phyloP scores from a whole-genome alignment of 2,329 filamentous ascomycete species.

The Fusarium sp. region DNA sequence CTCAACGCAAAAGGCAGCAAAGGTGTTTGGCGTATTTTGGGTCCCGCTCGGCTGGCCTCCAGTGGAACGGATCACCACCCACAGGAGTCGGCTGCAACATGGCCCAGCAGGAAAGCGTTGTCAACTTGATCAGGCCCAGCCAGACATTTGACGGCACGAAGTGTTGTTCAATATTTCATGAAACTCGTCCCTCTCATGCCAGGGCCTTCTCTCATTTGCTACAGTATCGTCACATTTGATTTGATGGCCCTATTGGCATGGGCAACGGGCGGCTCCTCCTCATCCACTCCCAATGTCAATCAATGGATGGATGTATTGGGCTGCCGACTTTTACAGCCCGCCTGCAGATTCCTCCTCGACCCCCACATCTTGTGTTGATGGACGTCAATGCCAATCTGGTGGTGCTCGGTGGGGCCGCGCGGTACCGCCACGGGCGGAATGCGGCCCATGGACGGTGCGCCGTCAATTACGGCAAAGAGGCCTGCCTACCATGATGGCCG shows the following conservation, averaged over 20 bases:
- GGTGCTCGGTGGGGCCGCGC: conserved; percentile 19
- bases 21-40: background rate
- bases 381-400: background rate
- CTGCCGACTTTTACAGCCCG: conserved; percentile 3
- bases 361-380: conserved; percentile 18
- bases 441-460: conserved; percentile 18
- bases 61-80: conserved; percentile 1
- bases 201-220: background rate
- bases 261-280: background rate
- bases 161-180: background rate
- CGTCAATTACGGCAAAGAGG: conserved; percentile 22
- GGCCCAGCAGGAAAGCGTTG: background rate
- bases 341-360: conserved; percentile 3
- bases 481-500: conserved; percentile 11
- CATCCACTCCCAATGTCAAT: background rate
- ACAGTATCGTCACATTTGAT: background rate
- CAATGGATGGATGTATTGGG: background rate
- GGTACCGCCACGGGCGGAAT: conserved; percentile 32
- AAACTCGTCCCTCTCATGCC: background rate
- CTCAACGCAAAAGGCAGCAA: background rate
- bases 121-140: background rate
- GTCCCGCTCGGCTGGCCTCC: background rate
- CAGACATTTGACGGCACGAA: background rate
- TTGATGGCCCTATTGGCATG: background rate
- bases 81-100: background rate